Percentiles rank a stretch among this genome's conserved stretches.
Conservation (phyloP, 2,329 filamentous ascomycete species). For the Phyllosticta citribraziliensis region DNA sequence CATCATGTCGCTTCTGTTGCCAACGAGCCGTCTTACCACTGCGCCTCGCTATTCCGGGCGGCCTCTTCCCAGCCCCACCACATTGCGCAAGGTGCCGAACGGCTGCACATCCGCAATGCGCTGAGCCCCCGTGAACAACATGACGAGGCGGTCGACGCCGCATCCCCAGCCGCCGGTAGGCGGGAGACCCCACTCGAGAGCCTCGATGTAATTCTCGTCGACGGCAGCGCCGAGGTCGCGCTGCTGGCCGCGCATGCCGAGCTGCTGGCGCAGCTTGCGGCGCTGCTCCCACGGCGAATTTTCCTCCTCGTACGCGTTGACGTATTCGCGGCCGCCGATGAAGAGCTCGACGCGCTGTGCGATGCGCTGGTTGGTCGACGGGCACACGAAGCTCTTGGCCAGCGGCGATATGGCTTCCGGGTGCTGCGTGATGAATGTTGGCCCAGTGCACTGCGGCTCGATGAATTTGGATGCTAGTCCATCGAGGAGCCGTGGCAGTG, state of each 20-base stretch:
- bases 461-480: conserved; percentile 65
- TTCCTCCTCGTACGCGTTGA: conserved; percentile 98
- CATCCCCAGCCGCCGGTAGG: conserved; percentile 96
- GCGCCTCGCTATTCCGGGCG: background rate
- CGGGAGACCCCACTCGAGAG: conserved; percentile 81
- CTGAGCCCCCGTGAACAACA: conserved; percentile 73
- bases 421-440: conserved; percentile 82
- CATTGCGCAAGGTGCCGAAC: conserved; percentile 72
- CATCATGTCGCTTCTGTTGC: too few relatives aligned
- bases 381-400: conserved; percentile 73
- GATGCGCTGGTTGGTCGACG: conserved; percentile 56
- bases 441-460: conserved; percentile 62
- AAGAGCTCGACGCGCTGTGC: conserved; percentile 81
- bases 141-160: conserved; percentile 80
- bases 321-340: conserved; percentile 67
- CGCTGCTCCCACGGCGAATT: conserved; percentile 84
- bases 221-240: conserved; percentile 36
- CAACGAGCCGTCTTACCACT: too few relatives aligned
- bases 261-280: conserved; percentile 63
- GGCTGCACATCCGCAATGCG: conserved; percentile 78
- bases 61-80: conserved; percentile 29
- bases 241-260: conserved; percentile 27
- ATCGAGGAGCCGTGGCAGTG: conserved; percentile 66
- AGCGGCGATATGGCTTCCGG: conserved; percentile 86
- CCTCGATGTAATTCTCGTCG: conserved; percentile 76